These are phyloP conservation scores for Beauveria sp. DNA, from an alignment of 2,329 filamentous ascomycete genomes.

Conservation along the genomic window DNA sequence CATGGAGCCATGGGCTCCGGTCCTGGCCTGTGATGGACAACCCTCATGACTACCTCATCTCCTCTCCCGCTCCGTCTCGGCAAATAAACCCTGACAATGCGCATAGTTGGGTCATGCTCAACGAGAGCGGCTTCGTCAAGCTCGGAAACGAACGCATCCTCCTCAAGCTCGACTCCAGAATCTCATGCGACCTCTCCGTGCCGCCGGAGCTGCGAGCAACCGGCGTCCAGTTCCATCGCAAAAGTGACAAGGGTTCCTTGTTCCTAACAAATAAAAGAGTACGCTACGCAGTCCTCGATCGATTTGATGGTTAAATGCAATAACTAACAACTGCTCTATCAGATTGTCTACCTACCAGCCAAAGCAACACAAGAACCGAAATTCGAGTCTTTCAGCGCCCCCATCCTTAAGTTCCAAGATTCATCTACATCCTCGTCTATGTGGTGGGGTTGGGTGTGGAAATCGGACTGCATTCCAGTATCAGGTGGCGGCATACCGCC, in stretches of 20 bases:
- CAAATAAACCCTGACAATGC: slow-evolving; percentile 45
- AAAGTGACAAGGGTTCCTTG: slow-evolving; percentile 66
- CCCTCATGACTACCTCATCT: slow-evolving; percentile 34
- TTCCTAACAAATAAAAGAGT: slow-evolving; percentile 84
- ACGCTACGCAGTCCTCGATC: slow-evolving; percentile 23
- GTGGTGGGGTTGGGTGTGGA: slow-evolving; percentile 93
- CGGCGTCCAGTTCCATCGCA: slow-evolving; percentile 56
- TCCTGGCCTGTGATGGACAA: slow-evolving; percentile 31
- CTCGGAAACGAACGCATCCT: slow-evolving; percentile 77
- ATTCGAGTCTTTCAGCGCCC: slow-evolving; percentile 82
- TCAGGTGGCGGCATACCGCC: slow-evolving; percentile 75
- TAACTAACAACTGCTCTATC: slow-evolving; percentile 12
- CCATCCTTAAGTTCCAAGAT: slow-evolving; percentile 81
- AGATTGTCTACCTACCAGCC: slow-evolving; percentile 84
- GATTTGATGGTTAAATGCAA: background rate
- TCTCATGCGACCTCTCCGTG: slow-evolving; percentile 66
- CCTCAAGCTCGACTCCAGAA: slow-evolving; percentile 72
- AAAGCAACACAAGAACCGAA: slow-evolving; percentile 51
- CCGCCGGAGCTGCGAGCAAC: slow-evolving; percentile 55
- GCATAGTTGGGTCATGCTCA: slow-evolving; percentile 84
- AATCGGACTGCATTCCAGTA: slow-evolving; percentile 70
- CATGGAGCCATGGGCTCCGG: slow-evolving; percentile 27
- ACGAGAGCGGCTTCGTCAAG: slow-evolving; percentile 70
- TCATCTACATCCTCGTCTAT: slow-evolving; percentile 72
- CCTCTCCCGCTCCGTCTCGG: slow-evolving; percentile 25